A percentile compares a stretch with the other conserved stretches of the same genome.
Evolutionary conservation across 108 stramenopile genomes (phyloP).

Genomic region (Stephanodiscus minutulus): DNA sequence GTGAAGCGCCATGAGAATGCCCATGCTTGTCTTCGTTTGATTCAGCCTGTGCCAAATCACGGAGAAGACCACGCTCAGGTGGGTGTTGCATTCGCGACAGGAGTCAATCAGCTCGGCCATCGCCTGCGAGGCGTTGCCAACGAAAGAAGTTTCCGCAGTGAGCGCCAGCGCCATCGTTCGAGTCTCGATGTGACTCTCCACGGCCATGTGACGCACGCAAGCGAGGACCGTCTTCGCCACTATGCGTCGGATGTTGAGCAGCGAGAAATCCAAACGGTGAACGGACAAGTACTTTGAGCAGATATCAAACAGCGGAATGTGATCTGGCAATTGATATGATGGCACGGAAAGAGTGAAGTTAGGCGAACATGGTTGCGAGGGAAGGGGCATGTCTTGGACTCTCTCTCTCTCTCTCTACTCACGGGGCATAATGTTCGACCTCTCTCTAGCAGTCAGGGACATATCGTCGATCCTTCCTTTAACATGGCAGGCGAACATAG

Average conservation of each 20-base stretch:
- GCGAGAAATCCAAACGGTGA: constrained; percentile 70
- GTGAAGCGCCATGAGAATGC: constrained; percentile 70
- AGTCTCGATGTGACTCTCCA: constrained; percentile 52
- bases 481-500: constrained; percentile 80
- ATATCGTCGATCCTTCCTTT: constrained; percentile 80
- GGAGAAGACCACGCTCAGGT: constrained; percentile 77
- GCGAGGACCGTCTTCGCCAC: constrained; percentile 65
- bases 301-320: constrained; percentile 72
- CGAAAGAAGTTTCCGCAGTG: constrained; percentile 74
- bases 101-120: constrained; percentile 67
- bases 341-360: background rate
- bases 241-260: constrained; percentile 65
- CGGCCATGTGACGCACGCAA: constrained; percentile 55
- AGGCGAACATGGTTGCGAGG: background rate
- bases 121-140: constrained; percentile 61
- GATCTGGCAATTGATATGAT: constrained; percentile 16
- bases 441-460: constrained; percentile 31
- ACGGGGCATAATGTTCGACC: constrained; percentile 45
- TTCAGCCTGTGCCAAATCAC: constrained; percentile 84
- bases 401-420: constrained; percentile 2
- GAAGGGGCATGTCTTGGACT: background rate
- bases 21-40: constrained; percentile 67
- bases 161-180: constrained; percentile 70
- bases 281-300: constrained; percentile 65
- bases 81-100: constrained; percentile 68